Base-by-base conservation (phyloP, 768 basidiomycete genomes). In the Suillus discolor region DNA sequence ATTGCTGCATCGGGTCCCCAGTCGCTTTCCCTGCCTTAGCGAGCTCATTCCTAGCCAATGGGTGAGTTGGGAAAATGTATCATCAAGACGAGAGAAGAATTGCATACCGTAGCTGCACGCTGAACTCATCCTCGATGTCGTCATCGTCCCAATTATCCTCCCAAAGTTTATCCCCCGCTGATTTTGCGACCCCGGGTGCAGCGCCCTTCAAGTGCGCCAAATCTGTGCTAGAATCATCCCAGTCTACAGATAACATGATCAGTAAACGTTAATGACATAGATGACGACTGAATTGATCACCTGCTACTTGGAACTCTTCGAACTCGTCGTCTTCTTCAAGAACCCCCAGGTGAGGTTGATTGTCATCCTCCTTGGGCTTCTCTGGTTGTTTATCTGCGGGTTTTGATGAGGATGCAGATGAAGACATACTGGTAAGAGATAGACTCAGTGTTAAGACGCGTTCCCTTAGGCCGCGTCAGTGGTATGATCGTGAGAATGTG, bases 121-220 rank as follows among this genome's bases (percentile, higher is more conserved):
- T 96, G 75, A 99, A 99, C 70, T 97, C 95, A 71, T 98, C 96
- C 75, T 97, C 97, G 67, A 97, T 89, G 78, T 99, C 97, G 79
- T 99, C 97, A 71, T 99, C 97, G 73, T 99, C 97, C 97, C 97
- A 99, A 76, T 98, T 98, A 71, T 99, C 97, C 82, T 99, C 97
- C 97, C 97, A 99, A 13, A 99, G 81, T 73, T 95, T 93, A 77
- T 97, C 90, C 20, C 92, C 92, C 49, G 90, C 90, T 41, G 90
- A 90, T 71, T 88, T 89, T 4, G 90, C 92, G 15, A 83, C 87
- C 4, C 91, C 91, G 3, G 91, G 89, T 5, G 89, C 86, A 3
- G 88, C 84, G 23, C 90, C 90, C 49, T 86, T 87, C 54, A 94
- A 79, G 73, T 93, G 91, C 16, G 90, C 90, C 31, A 95, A 78